These are phyloP conservation scores for Scolecobasidium constrictum DNA, from an alignment of 2,329 filamentous ascomycete genomes.

Conservation along the genomic window DNA sequence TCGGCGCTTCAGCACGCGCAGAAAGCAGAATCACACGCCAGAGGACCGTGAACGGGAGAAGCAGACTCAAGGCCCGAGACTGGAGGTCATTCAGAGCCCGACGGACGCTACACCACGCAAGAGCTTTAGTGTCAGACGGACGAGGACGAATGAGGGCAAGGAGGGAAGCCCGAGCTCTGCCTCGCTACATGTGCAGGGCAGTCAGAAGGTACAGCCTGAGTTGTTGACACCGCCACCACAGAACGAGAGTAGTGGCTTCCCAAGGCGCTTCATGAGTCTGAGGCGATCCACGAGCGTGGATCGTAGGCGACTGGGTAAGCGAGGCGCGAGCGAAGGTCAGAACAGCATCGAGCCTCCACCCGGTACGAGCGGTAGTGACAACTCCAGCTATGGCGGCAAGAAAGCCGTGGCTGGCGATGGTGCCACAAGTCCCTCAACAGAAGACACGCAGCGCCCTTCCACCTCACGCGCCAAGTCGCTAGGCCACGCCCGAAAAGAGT, in stretches of 20 bases:
- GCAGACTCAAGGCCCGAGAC: slow-evolving; percentile 59
- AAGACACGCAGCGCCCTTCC: slow-evolving; percentile 21
- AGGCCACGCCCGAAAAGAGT: slow-evolving; percentile 80
- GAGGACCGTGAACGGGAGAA: slow-evolving; percentile 32
- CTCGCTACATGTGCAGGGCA: slow-evolving; percentile 45
- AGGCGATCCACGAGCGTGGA: slow-evolving; percentile 77
- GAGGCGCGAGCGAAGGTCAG: slow-evolving; percentile 42
- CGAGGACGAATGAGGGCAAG: slow-evolving; percentile 31
- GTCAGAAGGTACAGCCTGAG: slow-evolving; percentile 65
- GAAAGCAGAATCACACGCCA: slow-evolving; percentile 47
- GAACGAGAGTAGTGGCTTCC: slow-evolving; percentile 41
- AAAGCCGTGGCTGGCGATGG: neutral
- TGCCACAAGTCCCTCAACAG: neutral
- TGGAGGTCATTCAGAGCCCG: slow-evolving; percentile 74
- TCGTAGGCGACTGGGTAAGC: slow-evolving; percentile 39
- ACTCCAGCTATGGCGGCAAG: slow-evolving; percentile 24
- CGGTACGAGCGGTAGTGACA: slow-evolving; percentile 68
- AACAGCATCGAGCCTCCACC: slow-evolving; percentile 51
- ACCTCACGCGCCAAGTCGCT: slow-evolving; percentile 68
- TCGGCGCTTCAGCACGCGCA: slow-evolving; percentile 81
- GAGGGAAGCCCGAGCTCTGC: slow-evolving; percentile 37
- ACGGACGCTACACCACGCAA: slow-evolving; percentile 60
- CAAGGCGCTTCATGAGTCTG: slow-evolving; percentile 47
- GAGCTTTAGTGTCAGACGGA: slow-evolving; percentile 73
- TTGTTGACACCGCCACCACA: slow-evolving; percentile 64